A percentile compares a stretch with the other conserved stretches of the same genome.
These are phyloP conservation scores for Mucuna pruriens DNA, from an alignment of 306 rosid genomes.

Conservation along the genomic window DNA sequence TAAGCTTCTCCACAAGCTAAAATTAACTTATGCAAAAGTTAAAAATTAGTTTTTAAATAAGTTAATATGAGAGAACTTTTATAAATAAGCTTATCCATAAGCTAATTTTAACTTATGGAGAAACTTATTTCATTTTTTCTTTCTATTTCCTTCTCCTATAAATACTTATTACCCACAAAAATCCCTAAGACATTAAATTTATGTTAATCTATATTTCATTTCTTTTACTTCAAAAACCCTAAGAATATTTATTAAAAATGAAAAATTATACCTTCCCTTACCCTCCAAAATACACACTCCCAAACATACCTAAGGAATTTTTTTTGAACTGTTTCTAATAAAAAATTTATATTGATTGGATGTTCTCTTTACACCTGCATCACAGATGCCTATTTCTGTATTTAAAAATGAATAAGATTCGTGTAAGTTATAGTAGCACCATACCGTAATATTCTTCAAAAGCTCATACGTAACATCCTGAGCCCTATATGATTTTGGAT, in stretches of 20 bases:
- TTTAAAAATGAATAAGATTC: not conserved
- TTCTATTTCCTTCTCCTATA: no score
- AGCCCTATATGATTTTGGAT: slow-evolving; percentile 76
- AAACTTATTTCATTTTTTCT: no score
- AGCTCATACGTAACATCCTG: slow-evolving; percentile 68
- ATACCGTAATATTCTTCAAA: slow-evolving; percentile 81
- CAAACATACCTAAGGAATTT: not conserved
- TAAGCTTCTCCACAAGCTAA: no score
- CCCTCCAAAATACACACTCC: not conserved
- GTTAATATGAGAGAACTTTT: no score
- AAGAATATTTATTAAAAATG: not conserved
- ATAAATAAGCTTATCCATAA: no score
- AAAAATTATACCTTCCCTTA: not conserved
- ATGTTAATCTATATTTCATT: not conserved
- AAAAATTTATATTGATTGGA: not conserved
- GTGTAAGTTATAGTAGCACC: not conserved
- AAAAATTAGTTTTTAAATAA: no score
- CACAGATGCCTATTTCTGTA: not conserved
- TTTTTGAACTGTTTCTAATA: not conserved
- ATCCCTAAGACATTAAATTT: not conserved
- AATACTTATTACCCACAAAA: no score
- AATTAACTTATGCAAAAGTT: no score
- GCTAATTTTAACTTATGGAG: no score
- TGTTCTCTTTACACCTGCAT: not conserved
- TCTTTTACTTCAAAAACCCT: no score